Conservation (phyloP, 2,329 filamentous ascomycete species). For the Dactylellina sp. region DNA sequence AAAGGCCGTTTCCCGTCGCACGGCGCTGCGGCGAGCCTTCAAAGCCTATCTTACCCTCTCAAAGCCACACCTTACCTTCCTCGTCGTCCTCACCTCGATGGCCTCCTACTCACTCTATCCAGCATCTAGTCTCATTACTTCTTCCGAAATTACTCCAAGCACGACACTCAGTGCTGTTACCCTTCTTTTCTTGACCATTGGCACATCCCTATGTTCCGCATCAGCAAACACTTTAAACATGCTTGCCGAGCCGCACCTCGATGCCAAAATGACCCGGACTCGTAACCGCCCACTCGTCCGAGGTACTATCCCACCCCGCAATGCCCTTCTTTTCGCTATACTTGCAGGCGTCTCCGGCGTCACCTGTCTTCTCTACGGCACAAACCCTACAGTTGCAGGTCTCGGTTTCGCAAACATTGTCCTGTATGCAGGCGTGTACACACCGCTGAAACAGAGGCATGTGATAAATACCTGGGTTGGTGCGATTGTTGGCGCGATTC, state of each 20-base stretch:
- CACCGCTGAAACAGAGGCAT: slow-evolving; percentile 87
- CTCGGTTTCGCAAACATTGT: slow-evolving; percentile 86
- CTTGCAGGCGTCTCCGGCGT: slow-evolving; percentile 77
- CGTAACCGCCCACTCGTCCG: slow-evolving; percentile 89
- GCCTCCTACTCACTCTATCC: slow-evolving; percentile 93
- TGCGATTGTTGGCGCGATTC: slow-evolving; percentile 90
- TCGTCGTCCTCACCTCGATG: slow-evolving; percentile 91
- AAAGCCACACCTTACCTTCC: slow-evolving; percentile 92
- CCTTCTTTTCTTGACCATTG: slow-evolving; percentile 88
- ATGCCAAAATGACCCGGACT: slow-evolving; percentile 93
- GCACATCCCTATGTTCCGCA: slow-evolving; percentile 88
- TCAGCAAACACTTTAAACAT: slow-evolving; percentile 96
- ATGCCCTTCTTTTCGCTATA: slow-evolving; percentile 83
- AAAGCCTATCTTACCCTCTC: slow-evolving; percentile 88
- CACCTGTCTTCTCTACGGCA: slow-evolving; percentile 82
- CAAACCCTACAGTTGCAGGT: slow-evolving; percentile 91
- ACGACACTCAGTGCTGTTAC: slow-evolving; percentile 91
- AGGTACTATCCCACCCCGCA: slow-evolving; percentile 76
- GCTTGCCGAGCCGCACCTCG: slow-evolving; percentile 90
- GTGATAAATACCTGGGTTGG: slow-evolving; percentile 95
- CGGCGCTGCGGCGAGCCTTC: slow-evolving; percentile 74
- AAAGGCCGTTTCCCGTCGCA: slow-evolving; percentile 55
- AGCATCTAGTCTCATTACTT: slow-evolving; percentile 83
- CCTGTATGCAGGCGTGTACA: slow-evolving; percentile 92
- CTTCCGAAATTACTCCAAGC: slow-evolving; percentile 72